A percentile compares a stretch with the other conserved stretches of the same genome.
These are phyloP conservation scores for Tarenaya hassleriana DNA, from an alignment of 345 rosid species.

Conservation along the genomic window DNA sequence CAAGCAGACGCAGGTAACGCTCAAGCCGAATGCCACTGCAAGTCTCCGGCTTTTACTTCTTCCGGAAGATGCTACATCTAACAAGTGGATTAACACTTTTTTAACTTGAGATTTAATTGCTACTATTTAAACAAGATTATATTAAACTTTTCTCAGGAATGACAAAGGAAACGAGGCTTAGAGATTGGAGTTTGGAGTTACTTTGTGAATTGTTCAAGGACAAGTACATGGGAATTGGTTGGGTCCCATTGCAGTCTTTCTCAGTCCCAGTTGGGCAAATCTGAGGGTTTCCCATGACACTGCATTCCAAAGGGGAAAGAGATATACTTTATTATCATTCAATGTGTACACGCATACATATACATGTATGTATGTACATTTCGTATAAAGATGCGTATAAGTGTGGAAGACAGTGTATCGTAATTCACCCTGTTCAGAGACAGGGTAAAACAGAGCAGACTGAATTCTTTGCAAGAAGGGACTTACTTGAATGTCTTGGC, in stretches of 20 bases:
- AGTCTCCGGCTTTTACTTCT: slow-evolving; percentile 47
- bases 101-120: background rate
- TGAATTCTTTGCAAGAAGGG: slow-evolving; percentile 14
- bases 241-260: slow-evolving; percentile 55
- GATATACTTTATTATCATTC: slow-evolving; percentile 5
- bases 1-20: slow-evolving; percentile 57
- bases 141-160: no score
- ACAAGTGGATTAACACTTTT: background rate
- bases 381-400: slow-evolving; percentile 8
- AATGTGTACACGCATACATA: background rate
- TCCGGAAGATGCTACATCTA: slow-evolving; percentile 46
- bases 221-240: slow-evolving; percentile 41
- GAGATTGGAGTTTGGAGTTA: slow-evolving; percentile 25
- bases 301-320: slow-evolving; percentile 22
- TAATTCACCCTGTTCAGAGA: slow-evolving; percentile 5
- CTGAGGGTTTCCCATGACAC: slow-evolving; percentile 76
- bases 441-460: slow-evolving; percentile 9
- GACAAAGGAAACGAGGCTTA: no score
- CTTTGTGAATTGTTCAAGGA: slow-evolving; percentile 48
- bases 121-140: no score
- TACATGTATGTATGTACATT: background rate
- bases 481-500: slow-evolving; percentile 72
- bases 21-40: slow-evolving; percentile 63
- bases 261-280: slow-evolving; percentile 58
- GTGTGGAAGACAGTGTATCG: background rate